Conservation (phyloP, 2,329 filamentous ascomycete species). For the Stagonosporopsis vannaccii region DNA sequence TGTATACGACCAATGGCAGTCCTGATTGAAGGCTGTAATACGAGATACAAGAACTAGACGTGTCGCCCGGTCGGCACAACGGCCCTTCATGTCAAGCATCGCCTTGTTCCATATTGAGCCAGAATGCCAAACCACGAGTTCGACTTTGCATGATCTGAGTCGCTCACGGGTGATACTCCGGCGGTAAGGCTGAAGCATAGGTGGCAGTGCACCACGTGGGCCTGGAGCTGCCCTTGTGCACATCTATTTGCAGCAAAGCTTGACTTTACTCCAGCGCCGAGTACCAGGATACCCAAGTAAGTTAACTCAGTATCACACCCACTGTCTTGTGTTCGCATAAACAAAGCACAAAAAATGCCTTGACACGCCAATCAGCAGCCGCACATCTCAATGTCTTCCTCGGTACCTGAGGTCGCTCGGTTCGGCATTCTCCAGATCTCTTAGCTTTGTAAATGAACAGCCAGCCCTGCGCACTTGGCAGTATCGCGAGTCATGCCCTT, state of each 20-base stretch:
- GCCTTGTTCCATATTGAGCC: not conserved
- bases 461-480: not conserved
- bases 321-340: not conserved
- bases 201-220: not conserved
- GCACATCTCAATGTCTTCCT: not conserved
- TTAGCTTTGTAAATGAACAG: not conserved
- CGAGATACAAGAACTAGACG: not conserved
- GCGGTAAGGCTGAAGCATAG: not conserved
- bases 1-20: not conserved
- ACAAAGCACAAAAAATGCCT: not conserved
- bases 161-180: not conserved
- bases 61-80: not conserved
- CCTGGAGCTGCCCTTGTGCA: not conserved
- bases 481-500: not conserved
- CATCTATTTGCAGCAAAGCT: slow-evolving; percentile 6
- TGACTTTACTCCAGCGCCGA: not conserved
- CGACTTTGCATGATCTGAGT: not conserved
- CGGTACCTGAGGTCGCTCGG: slow-evolving; percentile 5
- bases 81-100: not conserved
- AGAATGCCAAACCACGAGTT: not conserved
- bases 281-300: not conserved
- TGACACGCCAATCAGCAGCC: slow-evolving; percentile 3
- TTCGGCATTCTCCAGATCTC: slow-evolving; percentile 7
- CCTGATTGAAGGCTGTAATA: not conserved
- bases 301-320: not conserved